phyloP scores from a whole-genome alignment of 768 basidiomycete genomes.

The Roridomyces roridus region DNA sequence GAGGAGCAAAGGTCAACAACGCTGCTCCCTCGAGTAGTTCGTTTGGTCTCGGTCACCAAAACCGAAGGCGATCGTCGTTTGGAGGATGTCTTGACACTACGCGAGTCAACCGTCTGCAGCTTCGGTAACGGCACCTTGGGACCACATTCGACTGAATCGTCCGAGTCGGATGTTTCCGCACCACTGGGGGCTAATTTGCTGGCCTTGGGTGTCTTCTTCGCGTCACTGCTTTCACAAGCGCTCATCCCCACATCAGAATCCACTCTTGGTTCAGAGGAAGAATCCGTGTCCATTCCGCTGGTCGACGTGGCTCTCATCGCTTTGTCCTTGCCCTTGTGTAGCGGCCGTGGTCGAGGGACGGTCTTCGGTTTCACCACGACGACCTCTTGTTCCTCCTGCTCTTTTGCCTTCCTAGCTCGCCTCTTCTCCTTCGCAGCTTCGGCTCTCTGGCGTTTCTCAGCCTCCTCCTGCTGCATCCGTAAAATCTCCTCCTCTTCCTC shows the following conservation, averaged over 20 bases:
- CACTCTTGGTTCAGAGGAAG: neutral
- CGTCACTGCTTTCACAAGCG: neutral
- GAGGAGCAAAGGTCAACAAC: slow-evolving; percentile 19
- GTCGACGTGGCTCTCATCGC: neutral
- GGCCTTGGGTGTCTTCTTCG: slow-evolving; percentile 5
- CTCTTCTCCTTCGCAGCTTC: slow-evolving; percentile 15
- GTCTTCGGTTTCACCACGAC: slow-evolving; percentile 3
- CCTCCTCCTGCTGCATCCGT: slow-evolving; percentile 19
- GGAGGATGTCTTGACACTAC: neutral
- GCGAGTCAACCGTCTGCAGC: neutral
- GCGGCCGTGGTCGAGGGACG: slow-evolving; percentile 17
- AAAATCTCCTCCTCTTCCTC: slow-evolving; percentile 37
- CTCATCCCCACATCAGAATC: slow-evolving; percentile 6
- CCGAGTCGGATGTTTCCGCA: too few relatives aligned
- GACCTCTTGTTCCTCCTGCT: slow-evolving; percentile 14
- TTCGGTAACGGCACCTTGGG: neutral
- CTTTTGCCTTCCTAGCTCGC: slow-evolving; percentile 14
- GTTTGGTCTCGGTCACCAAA: slow-evolving; percentile 1
- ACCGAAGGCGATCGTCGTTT: slow-evolving; percentile 13
- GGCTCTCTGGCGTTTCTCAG: slow-evolving; percentile 16
- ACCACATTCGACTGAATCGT: too few relatives aligned
- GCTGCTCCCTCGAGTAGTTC: slow-evolving; percentile 5
- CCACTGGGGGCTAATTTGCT: too few relatives aligned
- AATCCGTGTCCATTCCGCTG: slow-evolving; percentile 18
- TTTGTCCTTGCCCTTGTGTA: slow-evolving; percentile 9